Percentiles rank a stretch among this genome's conserved stretches.
These are phyloP conservation scores for Diaporthe destruens DNA, from an alignment of 2,329 filamentous ascomycete genomes.

Conservation along the genomic window DNA sequence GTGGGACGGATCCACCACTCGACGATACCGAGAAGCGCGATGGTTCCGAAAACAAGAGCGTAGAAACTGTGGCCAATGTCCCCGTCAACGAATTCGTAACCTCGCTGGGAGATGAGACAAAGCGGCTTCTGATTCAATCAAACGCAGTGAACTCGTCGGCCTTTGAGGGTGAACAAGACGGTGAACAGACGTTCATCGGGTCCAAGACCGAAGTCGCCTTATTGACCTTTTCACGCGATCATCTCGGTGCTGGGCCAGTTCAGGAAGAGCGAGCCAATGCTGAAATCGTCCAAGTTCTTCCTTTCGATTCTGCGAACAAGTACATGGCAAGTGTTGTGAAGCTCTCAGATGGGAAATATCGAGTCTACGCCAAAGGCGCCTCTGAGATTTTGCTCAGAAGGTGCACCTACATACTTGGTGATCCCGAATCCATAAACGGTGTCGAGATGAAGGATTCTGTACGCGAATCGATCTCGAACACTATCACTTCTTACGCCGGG, in stretches of 20 bases:
- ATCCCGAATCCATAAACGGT: slow-evolving; percentile 62
- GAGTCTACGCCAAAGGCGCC: slow-evolving; percentile 68
- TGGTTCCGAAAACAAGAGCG: slow-evolving; percentile 47
- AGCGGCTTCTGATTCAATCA: slow-evolving; percentile 47
- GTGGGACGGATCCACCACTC: slow-evolving; percentile 48
- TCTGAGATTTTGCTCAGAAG: slow-evolving; percentile 67
- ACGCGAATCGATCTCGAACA: slow-evolving; percentile 63
- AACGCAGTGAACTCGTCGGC: slow-evolving; percentile 64
- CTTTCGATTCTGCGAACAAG: slow-evolving; percentile 67
- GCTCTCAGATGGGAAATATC: slow-evolving; percentile 59
- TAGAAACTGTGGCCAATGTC: slow-evolving; percentile 47
- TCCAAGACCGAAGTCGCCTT: slow-evolving; percentile 69
- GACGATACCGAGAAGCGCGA: slow-evolving; percentile 44
- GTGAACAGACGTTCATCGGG: slow-evolving; percentile 59
- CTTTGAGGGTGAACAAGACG: slow-evolving; percentile 60
- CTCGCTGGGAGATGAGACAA: slow-evolving; percentile 42
- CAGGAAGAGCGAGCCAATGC: slow-evolving; percentile 61
- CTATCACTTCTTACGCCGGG: slow-evolving; percentile 73
- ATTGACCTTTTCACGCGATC: slow-evolving; percentile 63
- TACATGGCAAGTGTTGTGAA: slow-evolving; percentile 69
- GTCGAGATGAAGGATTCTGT: slow-evolving; percentile 68
- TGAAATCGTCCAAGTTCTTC: slow-evolving; percentile 62
- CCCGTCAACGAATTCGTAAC: slow-evolving; percentile 46
- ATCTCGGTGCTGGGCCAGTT: slow-evolving; percentile 60
- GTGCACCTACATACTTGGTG: slow-evolving; percentile 57